Conservation (phyloP, 805 yeast genomes). For the Wickerhamomyces rabaulensis region DNA sequence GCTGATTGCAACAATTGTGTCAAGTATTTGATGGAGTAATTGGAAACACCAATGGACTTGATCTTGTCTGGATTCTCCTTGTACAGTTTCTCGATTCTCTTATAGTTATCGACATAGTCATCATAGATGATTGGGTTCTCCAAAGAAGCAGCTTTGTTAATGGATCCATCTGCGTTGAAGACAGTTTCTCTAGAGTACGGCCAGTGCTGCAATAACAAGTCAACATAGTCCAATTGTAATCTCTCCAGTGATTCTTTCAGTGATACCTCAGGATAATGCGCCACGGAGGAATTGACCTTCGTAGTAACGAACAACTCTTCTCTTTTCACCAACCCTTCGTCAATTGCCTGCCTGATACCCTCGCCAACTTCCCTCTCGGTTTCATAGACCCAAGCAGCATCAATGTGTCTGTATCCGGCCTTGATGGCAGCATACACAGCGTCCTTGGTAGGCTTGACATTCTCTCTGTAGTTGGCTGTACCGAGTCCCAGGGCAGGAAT, state of each 20-base stretch:
- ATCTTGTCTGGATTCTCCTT: slow-evolving; percentile 42
- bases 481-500: slow-evolving; percentile 72
- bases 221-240: slow-evolving; percentile 47
- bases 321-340: slow-evolving; percentile 29
- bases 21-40: slow-evolving; percentile 49
- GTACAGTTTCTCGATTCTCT: slow-evolving; percentile 29
- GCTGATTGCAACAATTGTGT: slow-evolving; percentile 38
- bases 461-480: slow-evolving; percentile 47
- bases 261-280: slow-evolving; percentile 38
- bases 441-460: slow-evolving; percentile 38
- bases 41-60: slow-evolving; percentile 64
- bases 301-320: slow-evolving; percentile 54
- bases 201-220: slow-evolving; percentile 51
- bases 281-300: slow-evolving; percentile 31
- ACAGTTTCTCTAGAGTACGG: background rate
- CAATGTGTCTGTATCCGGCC: slow-evolving; percentile 53
- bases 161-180: slow-evolving; percentile 41
- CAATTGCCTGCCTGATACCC: slow-evolving; percentile 33
- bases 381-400: slow-evolving; percentile 58
- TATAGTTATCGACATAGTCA: slow-evolving; percentile 4
- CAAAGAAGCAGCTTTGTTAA: slow-evolving; percentile 26
- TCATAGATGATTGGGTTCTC: slow-evolving; percentile 24
- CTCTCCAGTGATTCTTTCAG: slow-evolving; percentile 38
- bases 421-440: slow-evolving; percentile 49
- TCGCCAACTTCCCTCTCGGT: slow-evolving; percentile 54